Evolutionary conservation across 148 eudicot genomes (phyloP).

Genomic region (Vaccinium corymbosum): DNA sequence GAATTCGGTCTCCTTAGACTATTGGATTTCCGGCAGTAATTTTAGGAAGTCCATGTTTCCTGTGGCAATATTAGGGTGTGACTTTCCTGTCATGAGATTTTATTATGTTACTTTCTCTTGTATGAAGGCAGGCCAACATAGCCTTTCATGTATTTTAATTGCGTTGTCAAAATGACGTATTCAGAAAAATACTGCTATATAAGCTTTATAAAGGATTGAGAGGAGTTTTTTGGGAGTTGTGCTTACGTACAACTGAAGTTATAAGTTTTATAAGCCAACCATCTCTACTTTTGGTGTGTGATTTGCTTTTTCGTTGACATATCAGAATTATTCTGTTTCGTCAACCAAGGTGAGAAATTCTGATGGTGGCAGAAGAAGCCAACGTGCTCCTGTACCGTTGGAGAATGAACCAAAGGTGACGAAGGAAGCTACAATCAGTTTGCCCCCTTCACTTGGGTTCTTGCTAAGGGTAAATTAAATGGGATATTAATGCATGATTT

Average conservation of each 20-base stretch:
- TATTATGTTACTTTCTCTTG: conserved; percentile 9
- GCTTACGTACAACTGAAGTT: not conserved
- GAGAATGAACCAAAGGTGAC: conserved; percentile 32
- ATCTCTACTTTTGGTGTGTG: not conserved
- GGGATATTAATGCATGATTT: conserved; percentile 7
- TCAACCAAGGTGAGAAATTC: conserved; percentile 46
- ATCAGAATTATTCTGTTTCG: conserved; percentile 55
- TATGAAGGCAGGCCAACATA: conserved; percentile 7
- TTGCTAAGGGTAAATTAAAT: not conserved
- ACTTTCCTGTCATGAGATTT: conserved; percentile 7
- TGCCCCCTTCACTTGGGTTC: not conserved
- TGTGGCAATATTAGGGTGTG: not conserved
- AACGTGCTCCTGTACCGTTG: conserved; percentile 33
- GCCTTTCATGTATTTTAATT: not conserved
- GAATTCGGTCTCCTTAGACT: not conserved
- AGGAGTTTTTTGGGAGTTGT: not conserved
- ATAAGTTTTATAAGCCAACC: not conserved
- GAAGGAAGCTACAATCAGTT: conserved; percentile 15
- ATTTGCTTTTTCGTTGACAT: not conserved
- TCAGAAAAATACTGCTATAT: not conserved
- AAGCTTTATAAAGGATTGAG: not conserved
- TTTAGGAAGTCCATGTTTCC: not conserved
- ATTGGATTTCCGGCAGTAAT: conserved; percentile 1
- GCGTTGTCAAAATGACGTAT: not conserved
- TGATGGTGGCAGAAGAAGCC: conserved; percentile 35